Conservation (phyloP, 306 rosid species). For the Vigna nakashimae region DNA sequence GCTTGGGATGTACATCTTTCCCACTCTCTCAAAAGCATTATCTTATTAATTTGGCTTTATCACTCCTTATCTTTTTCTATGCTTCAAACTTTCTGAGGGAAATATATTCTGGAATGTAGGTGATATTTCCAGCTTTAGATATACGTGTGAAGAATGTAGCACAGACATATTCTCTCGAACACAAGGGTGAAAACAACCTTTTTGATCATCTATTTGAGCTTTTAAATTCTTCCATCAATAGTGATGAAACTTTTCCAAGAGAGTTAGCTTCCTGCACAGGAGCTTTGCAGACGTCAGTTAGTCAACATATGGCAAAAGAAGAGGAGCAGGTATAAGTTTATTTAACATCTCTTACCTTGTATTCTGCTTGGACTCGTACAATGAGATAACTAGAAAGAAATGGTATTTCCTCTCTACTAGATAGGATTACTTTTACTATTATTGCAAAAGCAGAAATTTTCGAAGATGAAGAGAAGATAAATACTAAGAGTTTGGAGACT, state of each 20-base stretch:
- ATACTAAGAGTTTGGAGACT: slow-evolving; percentile 32
- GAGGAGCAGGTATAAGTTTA: slow-evolving; percentile 87
- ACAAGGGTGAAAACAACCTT: slow-evolving; percentile 93
- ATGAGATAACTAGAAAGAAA: slow-evolving; percentile 15
- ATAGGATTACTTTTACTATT: slow-evolving; percentile 1
- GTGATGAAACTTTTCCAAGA: slow-evolving; percentile 82
- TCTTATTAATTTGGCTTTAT: slow-evolving; percentile 28
- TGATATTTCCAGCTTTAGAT: slow-evolving; percentile 96
- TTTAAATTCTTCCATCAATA: slow-evolving; percentile 64
- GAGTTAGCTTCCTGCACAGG: slow-evolving; percentile 97
- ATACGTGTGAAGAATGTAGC: slow-evolving; percentile 99
- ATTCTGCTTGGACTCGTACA: background rate
- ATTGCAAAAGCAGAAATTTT: slow-evolving; percentile 13
- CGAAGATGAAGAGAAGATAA: slow-evolving; percentile 10
- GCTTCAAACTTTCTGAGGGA: slow-evolving; percentile 39
- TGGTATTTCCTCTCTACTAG: slow-evolving; percentile 18
- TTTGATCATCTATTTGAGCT: slow-evolving; percentile 87
- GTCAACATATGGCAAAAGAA: slow-evolving; percentile 99
- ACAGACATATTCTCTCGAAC: slow-evolving; percentile 96
- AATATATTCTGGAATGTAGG: slow-evolving; percentile 63
- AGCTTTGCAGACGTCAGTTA: slow-evolving; percentile 87
- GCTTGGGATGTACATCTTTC: slow-evolving; percentile 21
- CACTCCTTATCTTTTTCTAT: slow-evolving; percentile 30
- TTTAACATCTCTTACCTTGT: slow-evolving; percentile 40
- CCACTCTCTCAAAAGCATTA: slow-evolving; percentile 15